Base-by-base conservation (phyloP, 257 asterid species). In the Nicotiana sylvestris region DNA sequence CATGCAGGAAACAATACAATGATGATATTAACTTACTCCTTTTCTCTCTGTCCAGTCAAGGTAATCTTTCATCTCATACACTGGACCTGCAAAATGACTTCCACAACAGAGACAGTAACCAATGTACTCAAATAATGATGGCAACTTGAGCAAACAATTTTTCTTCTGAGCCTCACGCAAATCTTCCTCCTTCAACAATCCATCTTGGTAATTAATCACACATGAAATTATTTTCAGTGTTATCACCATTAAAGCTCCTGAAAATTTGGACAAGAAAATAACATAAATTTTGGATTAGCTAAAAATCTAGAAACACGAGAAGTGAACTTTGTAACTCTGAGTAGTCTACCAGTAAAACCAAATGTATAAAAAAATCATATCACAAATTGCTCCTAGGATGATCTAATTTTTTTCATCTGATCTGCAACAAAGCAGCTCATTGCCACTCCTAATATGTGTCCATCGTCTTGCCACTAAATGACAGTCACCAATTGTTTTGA, bases 1-100 rank as follows among this genome's bases (percentile, higher is more conserved):
- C n/a, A 43, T 56, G 60, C 27, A 37, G 33, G 72, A 49, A 57
- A 69, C 11, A 82, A 64, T 43, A 76, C 46, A 61, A 81, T 67
- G 43, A 84, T 21, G 67, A 51, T 80, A 80, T 78, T 57, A 83
- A 83, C 88, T 81, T 88, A 95, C 98, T 92, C 99, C 99, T 91
- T 90, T 91, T 85, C 93, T 89, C 87, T 90, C 97, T 1, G 94
- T 92, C 99, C 99, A 95, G 58, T 95, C 94, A 81, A 95, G 92
- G 90, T 95, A 95, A 86, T 92, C 97, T 83, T 94, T 92, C 93
- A 96, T 93, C 87, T 96, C 99, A 84, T 86, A 96, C 55, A 96
- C 98, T 49, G 99, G 99, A 85, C 99, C 99, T 55, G 99, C 99
- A 90, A 96, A 95, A 91, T 96, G 99, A 83, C 96, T 96, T 85